A percentile compares a stretch with the other conserved stretches of the same genome.
Evolutionary conservation across 345 rosid genomes (phyloP).

Genomic region (Crucihimalaya himalaica): DNA sequence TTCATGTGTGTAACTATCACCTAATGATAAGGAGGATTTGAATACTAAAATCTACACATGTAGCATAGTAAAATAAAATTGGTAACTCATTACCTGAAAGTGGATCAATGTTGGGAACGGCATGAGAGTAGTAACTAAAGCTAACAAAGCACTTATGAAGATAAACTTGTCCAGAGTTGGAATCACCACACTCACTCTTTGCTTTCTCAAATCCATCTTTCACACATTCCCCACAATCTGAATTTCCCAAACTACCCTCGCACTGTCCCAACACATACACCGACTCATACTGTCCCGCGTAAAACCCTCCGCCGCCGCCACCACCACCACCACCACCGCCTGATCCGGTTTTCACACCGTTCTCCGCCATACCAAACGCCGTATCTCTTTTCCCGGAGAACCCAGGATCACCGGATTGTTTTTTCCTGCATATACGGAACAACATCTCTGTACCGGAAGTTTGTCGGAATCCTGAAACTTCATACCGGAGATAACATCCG

Average conservation of each 20-base stretch:
- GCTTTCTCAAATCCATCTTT: conserved; percentile 57
- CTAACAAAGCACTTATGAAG: conserved; percentile 78
- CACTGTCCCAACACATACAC: conserved; percentile 81
- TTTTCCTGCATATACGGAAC: conserved; percentile 56
- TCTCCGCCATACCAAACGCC: conserved; percentile 50
- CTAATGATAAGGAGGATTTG: neutral
- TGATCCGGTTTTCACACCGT: conserved; percentile 49
- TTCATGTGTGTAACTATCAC: conserved; percentile 3
- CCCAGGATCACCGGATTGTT: conserved; percentile 33
- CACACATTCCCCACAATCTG: conserved; percentile 67
- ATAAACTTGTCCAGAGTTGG: conserved; percentile 70
- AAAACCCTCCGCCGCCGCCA: conserved; percentile 43
- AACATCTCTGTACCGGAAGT: conserved; percentile 52
- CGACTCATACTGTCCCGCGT: conserved; percentile 56
- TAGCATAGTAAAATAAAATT: neutral
- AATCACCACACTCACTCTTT: conserved; percentile 59
- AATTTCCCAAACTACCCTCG: conserved; percentile 67
- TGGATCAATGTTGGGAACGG: conserved; percentile 56
- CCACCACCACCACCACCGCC: neutral
- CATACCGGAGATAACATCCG: conserved; percentile 70
- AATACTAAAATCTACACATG: neutral
- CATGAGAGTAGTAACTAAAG: conserved; percentile 79
- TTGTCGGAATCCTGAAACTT: conserved; percentile 58
- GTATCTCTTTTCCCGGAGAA: conserved; percentile 49
- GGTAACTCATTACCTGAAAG: conserved; percentile 39